Evolutionary conservation across 495 filamentous ascomycete genomes (phyloP), one percentile per base, ranked within the genome.

Genomic region (Gamarada debralockiae): DNA sequence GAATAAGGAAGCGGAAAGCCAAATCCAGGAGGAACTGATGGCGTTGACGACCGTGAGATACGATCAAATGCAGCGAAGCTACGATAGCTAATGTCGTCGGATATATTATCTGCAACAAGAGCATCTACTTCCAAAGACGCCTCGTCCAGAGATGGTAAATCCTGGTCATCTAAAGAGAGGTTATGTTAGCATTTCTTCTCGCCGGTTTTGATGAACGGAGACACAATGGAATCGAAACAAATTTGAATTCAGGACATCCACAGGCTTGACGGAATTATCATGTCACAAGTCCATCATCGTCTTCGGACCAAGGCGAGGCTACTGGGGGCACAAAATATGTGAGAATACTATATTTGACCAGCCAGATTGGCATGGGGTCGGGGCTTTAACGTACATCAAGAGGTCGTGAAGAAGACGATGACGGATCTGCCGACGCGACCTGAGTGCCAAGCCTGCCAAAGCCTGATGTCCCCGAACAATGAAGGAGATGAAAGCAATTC

Each of bases 321-420:
- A 70, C 64, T 66, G 67, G 64, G 56, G 63, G 53, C 50, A 68
- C 53, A 62, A 59, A 52, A 60, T 63, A 61, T 67, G 57, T 67
- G 66, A 63, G 63, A 71, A 75, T 73, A 70, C 66, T 80, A 70
- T 78, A 77, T 80, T 62, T 66, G 63, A 67, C 69, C 68, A 72
- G 69, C 73, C 64, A 64, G 42, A 65, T 65, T 40, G 59, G 52
- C 53, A 22, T 48, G 50, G 55, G 43, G 37, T 56, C 50, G 54
- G 60, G 53, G 56, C 36, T 57, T 79, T 89, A 90, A 89, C 86
- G 83, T 91, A 91, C 87, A 91, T 84, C 75, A 79, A 70, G 48
- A 21, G 72, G 74, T 73, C 78, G 75, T 74, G 77, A 76, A 71
- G 73, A 83, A 79, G 79, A 80, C 79, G 80, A 81, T 77, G 80